phyloP scores from a whole-genome alignment of 2,329 filamentous ascomycete genomes.

The Mariannaea sp. region DNA sequence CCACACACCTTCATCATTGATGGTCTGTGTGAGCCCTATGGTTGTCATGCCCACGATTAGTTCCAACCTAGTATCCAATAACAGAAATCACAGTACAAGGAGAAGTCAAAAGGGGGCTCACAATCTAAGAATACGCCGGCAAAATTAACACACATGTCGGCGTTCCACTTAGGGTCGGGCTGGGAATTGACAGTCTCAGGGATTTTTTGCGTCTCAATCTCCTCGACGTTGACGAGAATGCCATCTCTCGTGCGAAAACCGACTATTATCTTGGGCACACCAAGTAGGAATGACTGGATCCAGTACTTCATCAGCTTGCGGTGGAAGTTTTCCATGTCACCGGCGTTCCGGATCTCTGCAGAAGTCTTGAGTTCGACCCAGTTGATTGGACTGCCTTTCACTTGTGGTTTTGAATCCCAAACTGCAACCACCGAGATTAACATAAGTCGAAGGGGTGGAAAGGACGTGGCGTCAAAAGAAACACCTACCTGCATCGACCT shows the following conservation, averaged over 20 bases:
- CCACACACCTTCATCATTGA: constrained; percentile 78
- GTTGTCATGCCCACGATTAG: constrained; percentile 27
- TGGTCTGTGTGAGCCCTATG: constrained; percentile 65
- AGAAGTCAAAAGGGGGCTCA: constrained; percentile 49
- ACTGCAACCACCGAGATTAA: constrained; percentile 53
- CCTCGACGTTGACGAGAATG: constrained; percentile 72
- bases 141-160: constrained; percentile 93
- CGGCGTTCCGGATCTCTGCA: constrained; percentile 69
- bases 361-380: constrained; percentile 96
- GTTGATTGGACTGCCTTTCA: constrained; percentile 71
- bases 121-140: constrained; percentile 77
- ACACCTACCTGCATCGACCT: constrained; percentile 81
- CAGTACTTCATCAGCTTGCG: constrained; percentile 93
- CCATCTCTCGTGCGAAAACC: constrained; percentile 80
- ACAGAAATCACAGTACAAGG: too few relatives aligned
- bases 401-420: constrained; percentile 78
- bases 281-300: constrained; percentile 94
- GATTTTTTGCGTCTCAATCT: constrained; percentile 79
- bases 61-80: background rate
- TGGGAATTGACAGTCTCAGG: constrained; percentile 73
- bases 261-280: constrained; percentile 88
- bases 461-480: background rate
- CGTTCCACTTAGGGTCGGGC: constrained; percentile 79
- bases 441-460: background rate
- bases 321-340: constrained; percentile 78